These are phyloP conservation scores for Hamamelis virginiana DNA, from an alignment of 164 flowering plant species.

Conservation along the genomic window DNA sequence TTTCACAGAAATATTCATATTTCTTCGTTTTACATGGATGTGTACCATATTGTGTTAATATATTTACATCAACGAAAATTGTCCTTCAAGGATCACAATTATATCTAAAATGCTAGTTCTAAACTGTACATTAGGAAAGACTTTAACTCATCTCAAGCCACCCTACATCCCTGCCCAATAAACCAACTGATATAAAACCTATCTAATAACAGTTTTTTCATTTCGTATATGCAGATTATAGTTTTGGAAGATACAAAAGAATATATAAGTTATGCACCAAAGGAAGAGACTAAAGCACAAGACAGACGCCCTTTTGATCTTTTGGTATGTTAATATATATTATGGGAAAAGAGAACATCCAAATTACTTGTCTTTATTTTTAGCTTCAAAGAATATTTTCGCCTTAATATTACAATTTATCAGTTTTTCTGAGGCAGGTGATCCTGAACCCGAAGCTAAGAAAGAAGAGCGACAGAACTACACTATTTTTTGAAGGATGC, in stretches of 20 bases:
- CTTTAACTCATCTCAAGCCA: neutral
- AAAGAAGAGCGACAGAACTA: constrained; percentile 67
- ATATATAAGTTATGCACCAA: constrained; percentile 71
- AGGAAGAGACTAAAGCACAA: constrained; percentile 67
- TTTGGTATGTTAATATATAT: constrained; percentile 55
- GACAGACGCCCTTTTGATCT: constrained; percentile 85
- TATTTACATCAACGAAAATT: too few relatives aligned
- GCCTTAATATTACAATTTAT: constrained; percentile 19
- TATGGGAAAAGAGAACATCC: neutral
- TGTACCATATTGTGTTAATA: too few relatives aligned
- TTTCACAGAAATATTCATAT: too few relatives aligned
- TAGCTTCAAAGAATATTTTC: constrained; percentile 11
- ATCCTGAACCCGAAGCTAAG: constrained; percentile 79
- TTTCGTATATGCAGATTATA: constrained; percentile 57
- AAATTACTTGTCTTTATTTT: neutral
- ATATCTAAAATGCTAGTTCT: too few relatives aligned
- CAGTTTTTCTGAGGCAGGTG: constrained; percentile 57
- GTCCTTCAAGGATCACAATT: too few relatives aligned
- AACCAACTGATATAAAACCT: neutral
- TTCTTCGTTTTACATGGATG: too few relatives aligned
- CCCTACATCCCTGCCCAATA: neutral
- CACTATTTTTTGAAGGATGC: constrained; percentile 91
- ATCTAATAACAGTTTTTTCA: neutral
- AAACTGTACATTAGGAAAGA: too few relatives aligned
- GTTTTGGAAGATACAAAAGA: constrained; percentile 91